A percentile compares a stretch with the other conserved stretches of the same genome.
phyloP scores from a whole-genome alignment of 225 moss, liverwort and hornwort species.

The Physcomitrium patens region DNA sequence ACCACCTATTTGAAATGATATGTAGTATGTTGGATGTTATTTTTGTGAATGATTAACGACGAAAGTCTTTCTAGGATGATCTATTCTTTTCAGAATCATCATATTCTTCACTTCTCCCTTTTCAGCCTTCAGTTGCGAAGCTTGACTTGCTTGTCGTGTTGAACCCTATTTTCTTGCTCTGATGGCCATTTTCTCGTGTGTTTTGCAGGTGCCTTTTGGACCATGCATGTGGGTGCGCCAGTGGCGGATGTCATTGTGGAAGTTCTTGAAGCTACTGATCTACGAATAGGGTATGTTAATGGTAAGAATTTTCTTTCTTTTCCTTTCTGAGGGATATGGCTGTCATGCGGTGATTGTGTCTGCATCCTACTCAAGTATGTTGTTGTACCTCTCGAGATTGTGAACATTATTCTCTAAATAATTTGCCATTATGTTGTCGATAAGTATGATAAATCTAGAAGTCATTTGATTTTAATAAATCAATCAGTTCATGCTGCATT shows the following conservation, averaged over 20 bases:
- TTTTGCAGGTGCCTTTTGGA: conserved; percentile 66
- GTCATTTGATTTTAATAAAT: too few relatives aligned
- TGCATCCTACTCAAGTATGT: too few relatives aligned
- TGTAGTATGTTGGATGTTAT: conserved; percentile 6
- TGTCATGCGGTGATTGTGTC: too few relatives aligned
- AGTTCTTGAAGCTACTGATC: conserved; percentile 69
- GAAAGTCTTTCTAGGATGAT: not conserved
- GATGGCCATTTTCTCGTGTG: conserved; percentile 21
- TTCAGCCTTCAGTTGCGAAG: not conserved
- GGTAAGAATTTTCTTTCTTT: conserved; percentile 40
- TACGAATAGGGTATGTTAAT: conserved; percentile 78
- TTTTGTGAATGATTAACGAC: conserved; percentile 15
- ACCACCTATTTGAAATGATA: too few relatives aligned
- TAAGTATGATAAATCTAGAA: too few relatives aligned
- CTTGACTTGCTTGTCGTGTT: not conserved
- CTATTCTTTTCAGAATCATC: not conserved
- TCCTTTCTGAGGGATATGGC: not conserved
- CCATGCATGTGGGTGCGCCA: conserved; percentile 41
- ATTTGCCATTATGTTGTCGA: too few relatives aligned
- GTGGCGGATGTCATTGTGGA: conserved; percentile 63
- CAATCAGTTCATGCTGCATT: not conserved
- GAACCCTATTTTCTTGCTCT: conserved; percentile 21
- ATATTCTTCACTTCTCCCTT: too few relatives aligned
- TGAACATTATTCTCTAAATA: not conserved
- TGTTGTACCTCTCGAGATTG: not conserved